These are phyloP conservation scores for Candida easanensis DNA, from an alignment of 805 yeast genomes.

Conservation along the genomic window DNA sequence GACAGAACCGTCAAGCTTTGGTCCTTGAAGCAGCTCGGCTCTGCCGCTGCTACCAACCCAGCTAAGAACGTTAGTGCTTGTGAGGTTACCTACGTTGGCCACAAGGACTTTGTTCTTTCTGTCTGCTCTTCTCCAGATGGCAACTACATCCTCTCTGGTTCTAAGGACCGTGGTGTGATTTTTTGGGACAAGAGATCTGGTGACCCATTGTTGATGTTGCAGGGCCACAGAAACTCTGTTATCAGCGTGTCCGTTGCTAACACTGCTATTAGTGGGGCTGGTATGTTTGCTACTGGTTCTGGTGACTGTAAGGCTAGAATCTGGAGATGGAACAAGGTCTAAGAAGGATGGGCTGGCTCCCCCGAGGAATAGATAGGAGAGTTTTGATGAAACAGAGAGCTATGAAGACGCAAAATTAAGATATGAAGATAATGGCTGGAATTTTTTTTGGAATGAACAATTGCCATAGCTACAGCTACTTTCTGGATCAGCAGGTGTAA, in stretches of 20 bases:
- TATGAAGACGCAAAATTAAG: neutral
- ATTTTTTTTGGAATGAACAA: neutral
- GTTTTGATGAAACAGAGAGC: neutral
- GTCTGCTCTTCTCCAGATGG: conserved; percentile 94
- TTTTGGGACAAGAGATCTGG: conserved; percentile 95
- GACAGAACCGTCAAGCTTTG: conserved; percentile 95
- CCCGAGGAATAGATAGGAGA: neutral
- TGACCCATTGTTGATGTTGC: conserved; percentile 90
- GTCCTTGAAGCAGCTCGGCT: conserved; percentile 68
- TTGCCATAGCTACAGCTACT: neutral
- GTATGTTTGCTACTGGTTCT: conserved; percentile 93
- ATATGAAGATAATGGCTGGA: too few species aligned
- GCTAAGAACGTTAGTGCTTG: conserved; percentile 54
- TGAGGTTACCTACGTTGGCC: conserved; percentile 92
- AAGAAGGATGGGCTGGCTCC: conserved; percentile 18
- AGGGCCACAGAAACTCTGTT: conserved; percentile 95
- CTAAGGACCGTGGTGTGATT: conserved; percentile 95
- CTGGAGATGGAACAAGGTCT: conserved; percentile 76
- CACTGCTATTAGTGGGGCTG: conserved; percentile 65
- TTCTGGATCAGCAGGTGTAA: neutral
- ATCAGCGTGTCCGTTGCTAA: conserved; percentile 92
- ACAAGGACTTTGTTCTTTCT: conserved; percentile 90
- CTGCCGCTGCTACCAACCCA: conserved; percentile 37
- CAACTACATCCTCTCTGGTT: conserved; percentile 87
- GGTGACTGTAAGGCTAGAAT: conserved; percentile 98